Evolutionary conservation across 768 basidiomycete genomes (phyloP).

Genomic region (Tylopilus cervinicoccineus): DNA sequence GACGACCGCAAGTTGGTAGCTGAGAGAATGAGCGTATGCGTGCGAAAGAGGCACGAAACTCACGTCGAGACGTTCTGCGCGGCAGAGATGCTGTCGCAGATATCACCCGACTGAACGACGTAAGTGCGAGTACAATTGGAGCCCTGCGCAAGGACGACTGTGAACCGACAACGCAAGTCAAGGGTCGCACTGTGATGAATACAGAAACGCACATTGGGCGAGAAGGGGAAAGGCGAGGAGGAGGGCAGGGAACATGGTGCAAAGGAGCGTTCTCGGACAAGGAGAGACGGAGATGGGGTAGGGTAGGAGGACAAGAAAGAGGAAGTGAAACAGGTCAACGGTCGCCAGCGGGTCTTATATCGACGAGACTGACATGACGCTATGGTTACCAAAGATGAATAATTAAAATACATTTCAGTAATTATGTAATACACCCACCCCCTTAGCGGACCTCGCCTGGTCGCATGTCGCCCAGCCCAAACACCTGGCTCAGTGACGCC

Average conservation of each 20-base stretch:
- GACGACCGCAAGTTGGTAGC: constrained; percentile 69
- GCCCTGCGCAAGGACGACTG: constrained; percentile 24
- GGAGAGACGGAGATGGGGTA: constrained; percentile 16
- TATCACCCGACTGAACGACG: constrained; percentile 56
- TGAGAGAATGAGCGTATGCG: constrained; percentile 22
- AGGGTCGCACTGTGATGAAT: neutral
- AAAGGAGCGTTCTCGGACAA: constrained; percentile 12
- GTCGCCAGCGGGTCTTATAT: constrained; percentile 5
- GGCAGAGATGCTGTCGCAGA: constrained; percentile 71
- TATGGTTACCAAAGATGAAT: constrained; percentile 4
- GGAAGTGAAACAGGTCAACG: neutral
- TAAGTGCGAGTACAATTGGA: constrained; percentile 53
- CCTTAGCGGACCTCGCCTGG: constrained; percentile 8
- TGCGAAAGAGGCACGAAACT: constrained; percentile 18
- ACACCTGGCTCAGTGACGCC: constrained; percentile 24
- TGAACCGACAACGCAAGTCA: constrained; percentile 1
- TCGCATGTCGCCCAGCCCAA: constrained; percentile 21
- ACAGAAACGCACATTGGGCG: constrained; percentile 37
- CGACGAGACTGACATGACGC: neutral
- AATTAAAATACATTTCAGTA: neutral
- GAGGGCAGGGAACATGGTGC: constrained; percentile 38
- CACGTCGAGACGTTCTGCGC: constrained; percentile 61
- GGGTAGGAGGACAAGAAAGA: neutral
- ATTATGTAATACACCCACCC: constrained; percentile 15
- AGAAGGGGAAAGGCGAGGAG: constrained; percentile 46